A percentile compares a stretch with the other conserved stretches of the same genome.
These are phyloP conservation scores for Beta lomatogona DNA, from an alignment of 179 eudicot species.

Conservation along the genomic window DNA sequence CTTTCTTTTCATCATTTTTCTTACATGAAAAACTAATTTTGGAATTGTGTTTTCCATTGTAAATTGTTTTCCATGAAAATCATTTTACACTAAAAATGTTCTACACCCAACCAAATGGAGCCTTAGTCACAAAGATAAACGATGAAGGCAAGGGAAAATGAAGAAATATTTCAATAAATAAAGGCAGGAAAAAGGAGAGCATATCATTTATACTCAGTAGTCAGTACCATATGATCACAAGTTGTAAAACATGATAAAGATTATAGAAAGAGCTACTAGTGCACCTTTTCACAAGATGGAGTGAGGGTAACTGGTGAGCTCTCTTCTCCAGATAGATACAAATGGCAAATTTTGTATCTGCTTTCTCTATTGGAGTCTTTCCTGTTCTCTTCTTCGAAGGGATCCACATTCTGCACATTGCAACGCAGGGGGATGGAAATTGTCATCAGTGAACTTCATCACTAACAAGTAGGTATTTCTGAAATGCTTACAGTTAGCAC, in stretches of 20 bases:
- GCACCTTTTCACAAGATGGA: slow-evolving; percentile 55
- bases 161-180: not conserved
- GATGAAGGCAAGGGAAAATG: not conserved
- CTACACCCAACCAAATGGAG: no score
- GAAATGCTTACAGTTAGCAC: not conserved
- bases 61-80: no score
- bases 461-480: not conserved
- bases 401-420: slow-evolving; percentile 31
- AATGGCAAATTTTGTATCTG: slow-evolving; percentile 38
- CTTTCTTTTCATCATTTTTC: no score
- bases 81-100: no score
- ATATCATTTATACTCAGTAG: not conserved
- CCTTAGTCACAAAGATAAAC: not conserved
- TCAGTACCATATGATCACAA: slow-evolving; percentile 2
- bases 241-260: slow-evolving; percentile 11
- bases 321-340: slow-evolving; percentile 67
- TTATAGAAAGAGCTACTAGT: slow-evolving; percentile 1
- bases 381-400: slow-evolving; percentile 26
- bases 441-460: slow-evolving; percentile 1
- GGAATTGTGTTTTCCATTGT: no score
- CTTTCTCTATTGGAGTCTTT: slow-evolving; percentile 34
- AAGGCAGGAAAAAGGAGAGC: not conserved
- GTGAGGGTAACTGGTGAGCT: slow-evolving; percentile 40
- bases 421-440: not conserved
- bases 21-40: no score